Evolutionary conservation across 1,139 yeast species (phyloP).

Genomic region (Lodderomyces theae): DNA sequence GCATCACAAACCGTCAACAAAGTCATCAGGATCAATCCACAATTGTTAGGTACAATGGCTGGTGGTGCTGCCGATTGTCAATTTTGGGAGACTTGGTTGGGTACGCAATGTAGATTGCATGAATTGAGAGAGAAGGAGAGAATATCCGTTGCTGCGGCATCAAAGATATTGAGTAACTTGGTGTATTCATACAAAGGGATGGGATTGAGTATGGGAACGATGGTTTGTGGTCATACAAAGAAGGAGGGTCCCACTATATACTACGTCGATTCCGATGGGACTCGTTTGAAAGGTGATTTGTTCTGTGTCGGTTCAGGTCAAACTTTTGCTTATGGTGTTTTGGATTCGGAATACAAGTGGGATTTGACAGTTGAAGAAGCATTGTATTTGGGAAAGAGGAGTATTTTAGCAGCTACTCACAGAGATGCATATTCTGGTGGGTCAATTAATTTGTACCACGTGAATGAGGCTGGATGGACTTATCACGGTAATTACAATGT

Average conservation of each 20-base stretch:
- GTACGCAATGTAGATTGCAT: conserved; percentile 92
- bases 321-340: conserved; percentile 98
- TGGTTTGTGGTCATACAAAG: conserved; percentile 96
- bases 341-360: conserved; percentile 89
- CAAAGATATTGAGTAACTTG: conserved; percentile 86
- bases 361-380: conserved; percentile 92
- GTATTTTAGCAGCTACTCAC: conserved; percentile 96
- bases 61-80: conserved; percentile 99
- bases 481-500: conserved; percentile 95
- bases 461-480: conserved; percentile 90
- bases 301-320: conserved; percentile 99
- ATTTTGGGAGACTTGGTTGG: conserved; percentile 99
- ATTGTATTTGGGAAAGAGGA: conserved; percentile 87
- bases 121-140: conserved; percentile 93
- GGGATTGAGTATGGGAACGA: conserved; percentile 99
- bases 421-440: conserved; percentile 99
- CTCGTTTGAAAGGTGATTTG: conserved; percentile 89
- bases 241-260: conserved; percentile 94
- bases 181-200: conserved; percentile 94
- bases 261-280: conserved; percentile 97
- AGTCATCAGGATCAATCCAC: conserved; percentile 95
- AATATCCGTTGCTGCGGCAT: conserved; percentile 95
- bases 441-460: conserved; percentile 87
- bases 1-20: conserved; percentile 98
- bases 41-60: conserved; percentile 95